Conservation (phyloP, 495 filamentous ascomycete species). For the Neurospora sp. region DNA sequence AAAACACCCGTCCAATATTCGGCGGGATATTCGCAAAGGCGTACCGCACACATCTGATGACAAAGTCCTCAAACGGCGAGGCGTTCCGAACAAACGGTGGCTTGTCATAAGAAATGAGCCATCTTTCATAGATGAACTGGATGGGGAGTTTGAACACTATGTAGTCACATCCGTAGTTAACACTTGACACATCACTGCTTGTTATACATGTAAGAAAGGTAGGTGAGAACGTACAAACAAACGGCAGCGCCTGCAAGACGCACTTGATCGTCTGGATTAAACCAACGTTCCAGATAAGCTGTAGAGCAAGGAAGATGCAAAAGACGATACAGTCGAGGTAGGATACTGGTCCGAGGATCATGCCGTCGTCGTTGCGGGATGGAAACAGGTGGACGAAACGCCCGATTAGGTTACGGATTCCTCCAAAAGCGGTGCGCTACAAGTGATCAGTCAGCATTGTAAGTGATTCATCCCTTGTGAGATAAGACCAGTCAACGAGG, state of each 20-base stretch:
- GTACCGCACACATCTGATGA: slow-evolving; percentile 64
- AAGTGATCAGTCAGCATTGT: background rate
- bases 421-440: background rate
- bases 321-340: slow-evolving; percentile 64
- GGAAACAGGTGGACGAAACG: background rate
- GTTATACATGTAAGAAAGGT: background rate
- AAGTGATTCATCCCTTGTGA: background rate
- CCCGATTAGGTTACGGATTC: background rate
- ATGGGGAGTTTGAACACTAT: slow-evolving; percentile 48
- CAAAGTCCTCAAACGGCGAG: slow-evolving; percentile 60
- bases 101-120: slow-evolving; percentile 32
- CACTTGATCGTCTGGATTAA: slow-evolving; percentile 43
- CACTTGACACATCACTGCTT: background rate
- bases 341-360: slow-evolving; percentile 55
- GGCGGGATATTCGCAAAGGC: slow-evolving; percentile 60
- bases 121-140: slow-evolving; percentile 46
- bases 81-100: slow-evolving; percentile 54
- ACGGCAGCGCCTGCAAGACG: slow-evolving; percentile 52
- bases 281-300: slow-evolving; percentile 53
- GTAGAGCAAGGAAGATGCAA: slow-evolving; percentile 51
- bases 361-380: slow-evolving; percentile 3
- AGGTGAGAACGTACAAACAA: slow-evolving; percentile 44
- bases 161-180: background rate
- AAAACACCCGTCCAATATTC: slow-evolving; percentile 59
- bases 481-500: background rate